A percentile compares a stretch with the other conserved stretches of the same genome.
These are phyloP conservation scores for Morella rubra DNA, from an alignment of 306 rosid genomes.

Conservation along the genomic window DNA sequence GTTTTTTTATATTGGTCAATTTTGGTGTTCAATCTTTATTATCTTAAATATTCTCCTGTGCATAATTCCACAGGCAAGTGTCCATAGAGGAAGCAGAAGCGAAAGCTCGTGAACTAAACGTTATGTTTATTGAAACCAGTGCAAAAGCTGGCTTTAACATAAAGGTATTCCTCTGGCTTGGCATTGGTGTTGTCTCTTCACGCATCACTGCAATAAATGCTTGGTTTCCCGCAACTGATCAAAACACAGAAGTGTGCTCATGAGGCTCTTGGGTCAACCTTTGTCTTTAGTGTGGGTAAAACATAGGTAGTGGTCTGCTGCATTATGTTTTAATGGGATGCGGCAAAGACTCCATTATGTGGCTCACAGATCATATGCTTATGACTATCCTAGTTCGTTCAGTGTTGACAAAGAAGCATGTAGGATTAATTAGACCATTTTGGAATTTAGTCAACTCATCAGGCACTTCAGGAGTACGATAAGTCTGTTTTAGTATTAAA, in stretches of 20 bases:
- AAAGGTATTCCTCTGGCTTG: conserved; percentile 26
- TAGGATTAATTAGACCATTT: conserved; percentile 8
- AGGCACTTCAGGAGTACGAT: not conserved
- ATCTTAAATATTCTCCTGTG: conserved; percentile 9
- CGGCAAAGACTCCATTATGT: conserved; percentile 17
- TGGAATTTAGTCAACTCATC: conserved; percentile 11
- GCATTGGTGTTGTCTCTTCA: not conserved
- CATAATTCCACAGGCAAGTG: conserved; percentile 39
- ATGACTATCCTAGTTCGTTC: conserved; percentile 14
- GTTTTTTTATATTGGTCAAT: not conserved
- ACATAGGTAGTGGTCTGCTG: not conserved
- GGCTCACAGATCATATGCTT: conserved; percentile 13
- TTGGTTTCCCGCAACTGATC: conserved; percentile 9
- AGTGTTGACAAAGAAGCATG: conserved; percentile 6
- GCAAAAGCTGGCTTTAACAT: conserved; percentile 45
- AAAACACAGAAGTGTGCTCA: conserved; percentile 5
- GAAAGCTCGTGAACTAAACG: conserved; percentile 42
- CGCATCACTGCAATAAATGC: conserved; percentile 9
- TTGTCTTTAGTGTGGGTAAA: not conserved
- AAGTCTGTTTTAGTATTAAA: not conserved
- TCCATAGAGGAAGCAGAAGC: conserved; percentile 53
- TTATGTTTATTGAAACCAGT: conserved; percentile 48
- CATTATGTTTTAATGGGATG: conserved; percentile 22
- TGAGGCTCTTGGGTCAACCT: not conserved
- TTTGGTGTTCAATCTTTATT: conserved; percentile 3